These are phyloP conservation scores for Pleurozium schreberi DNA, from an alignment of 225 moss, liverwort and hornwort genomes.

Conservation along the genomic window DNA sequence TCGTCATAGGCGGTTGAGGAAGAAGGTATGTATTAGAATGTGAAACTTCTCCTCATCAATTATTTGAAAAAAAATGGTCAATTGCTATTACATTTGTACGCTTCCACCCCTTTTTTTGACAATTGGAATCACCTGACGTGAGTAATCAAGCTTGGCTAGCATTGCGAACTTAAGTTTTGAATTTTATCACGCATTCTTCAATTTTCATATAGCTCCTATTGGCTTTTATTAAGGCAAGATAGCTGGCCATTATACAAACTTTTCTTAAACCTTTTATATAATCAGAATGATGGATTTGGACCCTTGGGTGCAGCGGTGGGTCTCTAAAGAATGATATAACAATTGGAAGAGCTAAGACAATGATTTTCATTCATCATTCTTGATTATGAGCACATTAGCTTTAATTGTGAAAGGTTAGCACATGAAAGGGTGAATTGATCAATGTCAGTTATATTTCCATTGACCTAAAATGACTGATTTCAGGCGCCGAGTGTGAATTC, in stretches of 20 bases:
- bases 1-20: constrained; percentile 5
- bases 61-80: neutral
- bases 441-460: neutral
- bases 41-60: neutral
- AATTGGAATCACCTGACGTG: neutral
- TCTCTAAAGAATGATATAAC: neutral
- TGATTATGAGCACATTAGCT: neutral
- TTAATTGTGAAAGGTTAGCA: neutral
- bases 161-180: neutral
- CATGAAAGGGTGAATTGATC: neutral
- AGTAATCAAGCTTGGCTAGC: neutral
- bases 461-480: neutral
- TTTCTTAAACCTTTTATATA: neutral
- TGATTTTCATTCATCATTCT: neutral
- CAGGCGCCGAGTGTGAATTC: neutral
- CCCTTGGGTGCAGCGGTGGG: neutral
- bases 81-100: neutral
- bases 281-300: neutral
- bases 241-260: neutral
- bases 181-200: neutral
- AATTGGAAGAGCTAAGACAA: neutral
- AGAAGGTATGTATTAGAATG: neutral
- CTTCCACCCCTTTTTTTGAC: neutral
- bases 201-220: neutral
- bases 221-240: neutral